Percentiles rank a stretch among this genome's conserved stretches.
Conservation (phyloP, 139 green algal species). For the Tetradesmus obliquus region DNA sequence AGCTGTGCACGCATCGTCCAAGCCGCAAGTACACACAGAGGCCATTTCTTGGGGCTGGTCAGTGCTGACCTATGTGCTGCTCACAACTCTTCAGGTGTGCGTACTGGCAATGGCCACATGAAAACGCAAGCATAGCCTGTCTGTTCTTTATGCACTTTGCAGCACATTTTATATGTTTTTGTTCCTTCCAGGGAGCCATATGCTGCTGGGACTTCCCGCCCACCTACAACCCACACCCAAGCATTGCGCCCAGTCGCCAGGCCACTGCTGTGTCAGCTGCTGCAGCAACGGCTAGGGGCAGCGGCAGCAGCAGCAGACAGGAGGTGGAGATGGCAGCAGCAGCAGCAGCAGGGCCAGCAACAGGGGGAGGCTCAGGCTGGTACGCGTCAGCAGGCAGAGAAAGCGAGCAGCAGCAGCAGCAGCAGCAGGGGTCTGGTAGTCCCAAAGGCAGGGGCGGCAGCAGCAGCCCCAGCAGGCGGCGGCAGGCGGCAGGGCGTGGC, state of each 20-base stretch:
- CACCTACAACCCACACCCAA: neutral
- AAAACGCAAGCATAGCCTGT: too few relatives aligned
- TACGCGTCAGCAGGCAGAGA: neutral
- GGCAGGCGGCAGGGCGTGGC: neutral
- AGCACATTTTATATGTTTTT: too few relatives aligned
- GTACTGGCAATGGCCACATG: too few relatives aligned
- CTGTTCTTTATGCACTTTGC: too few relatives aligned
- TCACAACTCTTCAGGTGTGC: too few relatives aligned
- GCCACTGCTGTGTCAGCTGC: neutral
- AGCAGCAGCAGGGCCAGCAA: neutral
- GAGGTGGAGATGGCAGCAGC: conserved; percentile 8
- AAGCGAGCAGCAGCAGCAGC: conserved; percentile 12
- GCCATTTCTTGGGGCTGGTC: too few relatives aligned
- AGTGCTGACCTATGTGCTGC: too few relatives aligned
- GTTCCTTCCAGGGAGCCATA: conserved; percentile 38
- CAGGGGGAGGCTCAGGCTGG: conserved; percentile 4
- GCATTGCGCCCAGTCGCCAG: neutral
- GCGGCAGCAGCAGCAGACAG: conserved; percentile 9
- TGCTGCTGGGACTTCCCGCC: conserved; percentile 50
- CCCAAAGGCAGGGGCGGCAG: neutral
- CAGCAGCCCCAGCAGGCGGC: neutral
- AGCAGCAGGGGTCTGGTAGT: conserved; percentile 4
- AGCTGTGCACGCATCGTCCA: too few relatives aligned
- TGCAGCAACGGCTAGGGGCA: neutral
- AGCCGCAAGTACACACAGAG: too few relatives aligned